Evolutionary conservation across 441 rosid genomes (phyloP).

Genomic region (Populus hybrid): DNA sequence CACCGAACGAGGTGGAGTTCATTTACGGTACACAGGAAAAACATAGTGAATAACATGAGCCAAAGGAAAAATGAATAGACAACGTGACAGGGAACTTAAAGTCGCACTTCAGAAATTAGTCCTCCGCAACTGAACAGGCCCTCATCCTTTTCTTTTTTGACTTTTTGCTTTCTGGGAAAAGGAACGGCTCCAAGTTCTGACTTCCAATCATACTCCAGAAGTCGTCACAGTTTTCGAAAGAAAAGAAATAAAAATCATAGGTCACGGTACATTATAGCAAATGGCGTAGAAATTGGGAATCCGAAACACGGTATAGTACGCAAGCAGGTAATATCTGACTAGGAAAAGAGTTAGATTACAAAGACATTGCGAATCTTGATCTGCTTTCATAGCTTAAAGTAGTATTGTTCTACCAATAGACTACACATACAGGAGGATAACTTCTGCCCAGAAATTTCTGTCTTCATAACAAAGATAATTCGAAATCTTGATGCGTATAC

Average conservation of each 20-base stretch:
- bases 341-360: neutral
- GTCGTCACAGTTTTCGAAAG: neutral
- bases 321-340: neutral
- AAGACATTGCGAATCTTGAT: neutral
- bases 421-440: neutral
- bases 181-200: neutral
- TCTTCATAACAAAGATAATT: neutral
- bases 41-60: no score
- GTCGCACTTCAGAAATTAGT: no score
- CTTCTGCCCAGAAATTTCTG: neutral
- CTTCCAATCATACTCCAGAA: neutral
- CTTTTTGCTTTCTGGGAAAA: no score
- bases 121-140: no score
- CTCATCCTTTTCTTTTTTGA: no score
- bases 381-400: neutral
- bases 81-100: no score
- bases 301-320: neutral
- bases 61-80: no score
- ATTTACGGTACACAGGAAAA: neutral
- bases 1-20: neutral
- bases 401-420: neutral
- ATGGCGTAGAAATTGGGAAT: neutral
- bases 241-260: neutral
- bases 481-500: neutral
- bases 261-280: neutral